Evolutionary conservation across 306 rosid species (phyloP), one percentile per base, ranked within the genome.

Genomic region (Prunus salicina): DNA sequence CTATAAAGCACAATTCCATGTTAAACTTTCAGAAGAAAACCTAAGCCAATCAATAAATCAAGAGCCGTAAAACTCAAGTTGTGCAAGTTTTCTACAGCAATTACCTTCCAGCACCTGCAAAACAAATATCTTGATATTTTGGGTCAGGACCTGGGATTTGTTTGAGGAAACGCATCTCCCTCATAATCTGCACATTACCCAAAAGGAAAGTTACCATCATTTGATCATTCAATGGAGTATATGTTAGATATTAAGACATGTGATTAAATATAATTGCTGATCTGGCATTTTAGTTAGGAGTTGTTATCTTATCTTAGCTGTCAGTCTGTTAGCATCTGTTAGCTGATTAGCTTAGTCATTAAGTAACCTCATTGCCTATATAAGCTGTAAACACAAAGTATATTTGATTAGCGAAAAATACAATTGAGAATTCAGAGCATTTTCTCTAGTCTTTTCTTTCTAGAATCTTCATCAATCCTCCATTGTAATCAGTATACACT

Each of bases 41-140:
- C 8, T 10, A 58, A 56, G 49, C 16, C 28, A 60, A 56, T n/a
- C 49, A 71, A 64, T 43, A 77, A 75, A 51, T 32, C 74, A 60
- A 71, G 64, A 50, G 11, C 63, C 30, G 63, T 22, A 30, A 71
- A 18, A 53, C 56, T 46, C 60, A 16, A 75, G 57, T n/a, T 30
- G 50, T 75, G 9, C 9, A 12, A 13, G 38, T 63, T 50, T 49
- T 41, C 46, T 16, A 49, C 58, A 67, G 73, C 52, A 70, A 64
- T 70, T 80, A 80, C 87, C 89, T 83, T 78, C 85, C 89, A 70
- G 87, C 85, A 28, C 87, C 89, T 32, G 87, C 77, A 64, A 86
- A 86, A 70, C 89, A 86, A 63, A 22, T 22, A 22, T 22, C 22
- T 22, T 80, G 52, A 67, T 77, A 86, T 80, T 80, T 83, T 18